Evolutionary conservation across 1,284 basidiomycete species (phyloP).

Genomic region (Albatrellus sp.): DNA sequence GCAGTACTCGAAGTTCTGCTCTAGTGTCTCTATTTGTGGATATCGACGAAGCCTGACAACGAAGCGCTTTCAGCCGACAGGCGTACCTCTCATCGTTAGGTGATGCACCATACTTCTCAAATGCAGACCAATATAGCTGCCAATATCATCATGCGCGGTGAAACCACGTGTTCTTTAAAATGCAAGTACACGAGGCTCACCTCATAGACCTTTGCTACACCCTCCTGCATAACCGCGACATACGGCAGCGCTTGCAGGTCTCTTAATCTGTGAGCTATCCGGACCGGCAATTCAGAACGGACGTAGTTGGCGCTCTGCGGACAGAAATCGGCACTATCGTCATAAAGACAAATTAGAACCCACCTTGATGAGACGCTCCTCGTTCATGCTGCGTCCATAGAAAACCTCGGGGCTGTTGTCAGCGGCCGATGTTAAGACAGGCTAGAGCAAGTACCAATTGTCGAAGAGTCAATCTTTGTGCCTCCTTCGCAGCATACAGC

Average conservation of each 20-base stretch:
- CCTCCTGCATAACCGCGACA: constrained; percentile 80
- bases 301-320: constrained; percentile 80
- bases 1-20: constrained; percentile 76
- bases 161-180: background rate
- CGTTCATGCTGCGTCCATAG: constrained; percentile 67
- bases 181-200: constrained; percentile 33
- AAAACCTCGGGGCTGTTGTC: constrained; percentile 30
- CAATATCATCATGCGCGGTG: background rate
- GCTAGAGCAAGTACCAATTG: constrained; percentile 50
- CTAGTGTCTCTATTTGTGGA: constrained; percentile 60
- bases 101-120: constrained; percentile 49
- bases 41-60: constrained; percentile 56
- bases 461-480: constrained; percentile 64
- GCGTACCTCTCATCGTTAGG: constrained; percentile 2
- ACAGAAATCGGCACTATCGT: background rate
- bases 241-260: constrained; percentile 83
- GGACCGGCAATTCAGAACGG: constrained; percentile 76
- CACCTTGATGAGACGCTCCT: constrained; percentile 64
- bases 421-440: constrained; percentile 5
- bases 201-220: constrained; percentile 77
- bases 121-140: constrained; percentile 72
- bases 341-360: constrained; percentile 9
- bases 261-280: constrained; percentile 79
- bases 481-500: constrained; percentile 65
- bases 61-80: constrained; percentile 8